Conservation (phyloP, 148 eudicot species). For the Rhododendron simsii region DNA sequence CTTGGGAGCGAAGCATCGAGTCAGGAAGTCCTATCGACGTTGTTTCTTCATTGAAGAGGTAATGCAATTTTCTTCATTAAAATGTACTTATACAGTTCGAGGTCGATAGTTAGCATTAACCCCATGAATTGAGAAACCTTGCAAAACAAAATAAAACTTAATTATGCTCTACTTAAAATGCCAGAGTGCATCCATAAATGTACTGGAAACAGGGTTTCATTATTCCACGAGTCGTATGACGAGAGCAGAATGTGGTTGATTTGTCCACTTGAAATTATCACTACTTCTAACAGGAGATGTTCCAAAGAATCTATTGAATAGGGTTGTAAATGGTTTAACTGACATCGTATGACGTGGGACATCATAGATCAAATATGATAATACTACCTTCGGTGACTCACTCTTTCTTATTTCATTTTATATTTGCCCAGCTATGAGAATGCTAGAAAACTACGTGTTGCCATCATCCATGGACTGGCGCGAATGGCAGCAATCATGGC, state of each 20-base stretch:
- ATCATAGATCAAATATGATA: not conserved
- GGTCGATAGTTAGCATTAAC: not conserved
- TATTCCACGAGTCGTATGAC: not conserved
- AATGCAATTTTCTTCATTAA: not conserved
- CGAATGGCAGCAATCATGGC: conserved; percentile 99
- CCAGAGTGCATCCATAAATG: not conserved
- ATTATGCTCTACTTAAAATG: not conserved
- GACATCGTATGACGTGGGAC: not conserved
- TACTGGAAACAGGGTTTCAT: not conserved
- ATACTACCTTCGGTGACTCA: not conserved
- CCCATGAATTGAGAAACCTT: not conserved
- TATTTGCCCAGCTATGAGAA: conserved; percentile 61
- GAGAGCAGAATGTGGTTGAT: not conserved
- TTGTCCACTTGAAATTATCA: not conserved
- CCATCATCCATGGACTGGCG: conserved; percentile 81
- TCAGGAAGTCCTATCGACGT: conserved; percentile 60
- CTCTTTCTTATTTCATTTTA: not conserved
- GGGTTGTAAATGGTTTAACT: not conserved
- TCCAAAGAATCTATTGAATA: not conserved
- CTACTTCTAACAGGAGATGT: not conserved
- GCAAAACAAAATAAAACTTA: not conserved
- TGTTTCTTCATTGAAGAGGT: conserved; percentile 67
- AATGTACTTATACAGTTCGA: not conserved
- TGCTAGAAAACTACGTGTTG: conserved; percentile 74
- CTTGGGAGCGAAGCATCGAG: conserved; percentile 42